phyloP scores from a whole-genome alignment of 1,284 basidiomycete genomes.

The Testicularia cyperi region DNA sequence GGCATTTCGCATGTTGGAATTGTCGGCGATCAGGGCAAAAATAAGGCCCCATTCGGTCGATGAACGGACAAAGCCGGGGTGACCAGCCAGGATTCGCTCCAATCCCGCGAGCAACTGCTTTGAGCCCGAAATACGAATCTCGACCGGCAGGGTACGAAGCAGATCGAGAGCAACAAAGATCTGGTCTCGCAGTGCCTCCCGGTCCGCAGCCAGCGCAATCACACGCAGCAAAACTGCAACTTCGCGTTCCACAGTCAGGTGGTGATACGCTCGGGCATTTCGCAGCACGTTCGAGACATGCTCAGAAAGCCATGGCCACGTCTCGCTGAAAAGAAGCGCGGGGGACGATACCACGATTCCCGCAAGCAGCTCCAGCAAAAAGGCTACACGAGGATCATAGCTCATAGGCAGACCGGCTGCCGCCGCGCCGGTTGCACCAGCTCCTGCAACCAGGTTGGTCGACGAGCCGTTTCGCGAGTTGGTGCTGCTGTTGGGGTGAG shows the following conservation, averaged over 20 bases:
- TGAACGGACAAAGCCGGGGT: slow-evolving; percentile 63
- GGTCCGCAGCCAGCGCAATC: slow-evolving; percentile 9
- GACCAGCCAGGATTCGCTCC: slow-evolving; percentile 73
- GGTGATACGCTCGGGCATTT: slow-evolving; percentile 77
- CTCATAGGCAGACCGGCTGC: slow-evolving; percentile 64
- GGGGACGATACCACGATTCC: slow-evolving; percentile 70
- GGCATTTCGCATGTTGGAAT: slow-evolving; percentile 76
- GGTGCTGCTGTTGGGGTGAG: no score
- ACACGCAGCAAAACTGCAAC: slow-evolving; percentile 67
- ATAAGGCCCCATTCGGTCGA: slow-evolving; percentile 90
- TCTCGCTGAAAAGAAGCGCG: slow-evolving; percentile 75
- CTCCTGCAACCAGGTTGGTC: not conserved
- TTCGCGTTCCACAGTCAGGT: slow-evolving; percentile 89
- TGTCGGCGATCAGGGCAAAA: slow-evolving; percentile 78
- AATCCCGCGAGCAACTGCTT: slow-evolving; percentile 88
- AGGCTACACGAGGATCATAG: slow-evolving; percentile 91
- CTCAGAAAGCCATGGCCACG: slow-evolving; percentile 90
- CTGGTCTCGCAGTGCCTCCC: slow-evolving; percentile 73
- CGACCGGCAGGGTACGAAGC: slow-evolving; percentile 75
- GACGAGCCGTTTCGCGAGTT: slow-evolving; percentile 66
- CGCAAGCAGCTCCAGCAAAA: slow-evolving; percentile 89
- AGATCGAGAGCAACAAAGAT: slow-evolving; percentile 90
- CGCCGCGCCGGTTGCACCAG: slow-evolving; percentile 29
- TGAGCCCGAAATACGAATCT: slow-evolving; percentile 78
- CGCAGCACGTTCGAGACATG: slow-evolving; percentile 80